Conservation (phyloP, 2,329 filamentous ascomycete genomes). For the Hypoxylon sp. region DNA sequence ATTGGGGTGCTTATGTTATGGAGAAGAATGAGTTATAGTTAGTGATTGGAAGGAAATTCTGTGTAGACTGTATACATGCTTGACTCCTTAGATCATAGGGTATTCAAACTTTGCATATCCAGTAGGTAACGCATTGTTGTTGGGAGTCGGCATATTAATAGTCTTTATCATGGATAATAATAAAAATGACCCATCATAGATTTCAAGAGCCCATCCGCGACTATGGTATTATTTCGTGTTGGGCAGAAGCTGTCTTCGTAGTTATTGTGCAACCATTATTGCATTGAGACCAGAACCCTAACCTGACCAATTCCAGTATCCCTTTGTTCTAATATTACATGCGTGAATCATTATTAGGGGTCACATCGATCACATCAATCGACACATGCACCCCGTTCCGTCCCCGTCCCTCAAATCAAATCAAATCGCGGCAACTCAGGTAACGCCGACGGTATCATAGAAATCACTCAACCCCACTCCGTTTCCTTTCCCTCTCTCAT, state of each 20-base stretch:
- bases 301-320: conserved; percentile 19
- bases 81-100: neutral
- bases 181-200: neutral
- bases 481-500: neutral
- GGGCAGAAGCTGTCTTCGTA: neutral
- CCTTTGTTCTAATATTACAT: conserved; percentile 38
- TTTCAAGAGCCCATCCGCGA: neutral
- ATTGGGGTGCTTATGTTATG: conserved; percentile 61
- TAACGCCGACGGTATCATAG: conserved; percentile 26
- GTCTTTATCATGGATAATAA: conserved; percentile 25
- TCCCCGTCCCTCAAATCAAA: conserved; percentile 13
- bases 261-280: conserved; percentile 18
- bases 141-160: conserved; percentile 9
- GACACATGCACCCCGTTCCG: neutral
- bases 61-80: conserved; percentile 10
- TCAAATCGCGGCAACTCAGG: neutral
- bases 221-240: neutral
- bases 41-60: neutral
- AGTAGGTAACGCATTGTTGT: conserved; percentile 15
- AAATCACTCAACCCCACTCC: conserved; percentile 17
- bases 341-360: conserved; percentile 38
- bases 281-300: conserved; percentile 27
- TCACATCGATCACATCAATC: conserved; percentile 23
- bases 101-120: conserved; percentile 9
- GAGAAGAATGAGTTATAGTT: conserved; percentile 35